phyloP scores from a whole-genome alignment of 2,329 filamentous ascomycete genomes.

The Calycina marina region DNA sequence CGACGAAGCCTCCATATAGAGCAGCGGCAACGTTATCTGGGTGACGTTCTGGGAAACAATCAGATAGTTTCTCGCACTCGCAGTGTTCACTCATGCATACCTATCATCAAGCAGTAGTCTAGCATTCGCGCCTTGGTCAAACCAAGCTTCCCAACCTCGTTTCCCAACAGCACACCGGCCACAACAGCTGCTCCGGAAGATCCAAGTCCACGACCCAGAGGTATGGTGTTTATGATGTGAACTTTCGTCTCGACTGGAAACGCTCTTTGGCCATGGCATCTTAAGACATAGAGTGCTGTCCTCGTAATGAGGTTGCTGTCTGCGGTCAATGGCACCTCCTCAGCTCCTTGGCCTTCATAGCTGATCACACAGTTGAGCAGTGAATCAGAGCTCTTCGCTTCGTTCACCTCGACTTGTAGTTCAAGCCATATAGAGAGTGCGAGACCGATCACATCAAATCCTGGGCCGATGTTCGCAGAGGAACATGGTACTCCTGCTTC shows the following conservation, averaged over 20 bases:
- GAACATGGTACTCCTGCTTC: conserved; percentile 61
- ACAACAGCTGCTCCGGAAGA: conserved; percentile 93
- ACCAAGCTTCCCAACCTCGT: conserved; percentile 69
- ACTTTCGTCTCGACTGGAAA: conserved; percentile 83
- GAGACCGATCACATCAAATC: conserved; percentile 95
- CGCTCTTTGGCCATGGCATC: conserved; percentile 73
- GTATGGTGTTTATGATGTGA: conserved; percentile 92
- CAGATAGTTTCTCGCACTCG: background rate
- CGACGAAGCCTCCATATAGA: conserved; percentile 90
- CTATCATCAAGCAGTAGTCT: conserved; percentile 96
- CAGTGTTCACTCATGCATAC: conserved; percentile 27
- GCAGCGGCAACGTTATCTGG: conserved; percentile 92
- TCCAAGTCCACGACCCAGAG: conserved; percentile 81
- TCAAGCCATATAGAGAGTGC: conserved; percentile 91
- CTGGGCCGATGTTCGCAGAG: conserved; percentile 92
- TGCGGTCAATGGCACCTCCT: conserved; percentile 68
- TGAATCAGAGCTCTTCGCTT: conserved; percentile 37
- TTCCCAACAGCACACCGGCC: conserved; percentile 83
- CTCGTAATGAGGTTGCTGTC: conserved; percentile 86
- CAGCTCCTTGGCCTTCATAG: conserved; percentile 62
- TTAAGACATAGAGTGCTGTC: conserved; percentile 84
- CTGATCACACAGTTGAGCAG: conserved; percentile 79
- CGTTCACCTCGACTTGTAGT: conserved; percentile 64
- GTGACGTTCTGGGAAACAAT: conserved; percentile 48
- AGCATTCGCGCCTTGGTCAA: conserved; percentile 71